A percentile compares a stretch with the other conserved stretches of the same genome.
These are phyloP conservation scores for Pulicaria dysenterica DNA, from an alignment of 129 eudicot genomes.

Conservation along the genomic window DNA sequence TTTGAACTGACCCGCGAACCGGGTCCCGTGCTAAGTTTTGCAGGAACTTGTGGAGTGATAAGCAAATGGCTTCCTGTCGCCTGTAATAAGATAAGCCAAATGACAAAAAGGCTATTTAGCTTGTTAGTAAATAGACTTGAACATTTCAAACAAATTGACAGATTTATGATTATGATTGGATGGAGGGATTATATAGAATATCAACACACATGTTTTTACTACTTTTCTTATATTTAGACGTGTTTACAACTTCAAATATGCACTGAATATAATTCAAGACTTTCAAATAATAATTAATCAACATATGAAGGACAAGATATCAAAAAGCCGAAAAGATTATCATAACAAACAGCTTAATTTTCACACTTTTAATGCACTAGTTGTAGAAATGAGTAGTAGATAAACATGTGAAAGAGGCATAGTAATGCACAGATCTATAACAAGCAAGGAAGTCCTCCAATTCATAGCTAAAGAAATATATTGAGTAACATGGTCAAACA, in stretches of 20 bases:
- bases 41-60: constrained; percentile 33
- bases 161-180: neutral
- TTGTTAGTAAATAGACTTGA: neutral
- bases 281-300: neutral
- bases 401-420: constrained; percentile 3
- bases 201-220: neutral
- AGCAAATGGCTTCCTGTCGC: constrained; percentile 41
- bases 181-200: neutral
- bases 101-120: neutral
- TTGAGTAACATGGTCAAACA: constrained; percentile 4
- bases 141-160: neutral
- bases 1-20: constrained; percentile 22
- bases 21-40: constrained; percentile 35
- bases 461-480: neutral
- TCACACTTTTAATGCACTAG: neutral
- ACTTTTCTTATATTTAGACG: neutral
- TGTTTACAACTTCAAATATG: neutral
- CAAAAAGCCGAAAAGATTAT: neutral
- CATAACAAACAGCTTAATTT: neutral
- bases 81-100: constrained; percentile 41
- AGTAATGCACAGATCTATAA: neutral
- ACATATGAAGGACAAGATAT: neutral
- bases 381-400: neutral
- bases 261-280: constrained; percentile 4
- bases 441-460: constrained; percentile 2